Conservation (phyloP, 352 stramenopile species). For the Globisporangium nagaii region DNA sequence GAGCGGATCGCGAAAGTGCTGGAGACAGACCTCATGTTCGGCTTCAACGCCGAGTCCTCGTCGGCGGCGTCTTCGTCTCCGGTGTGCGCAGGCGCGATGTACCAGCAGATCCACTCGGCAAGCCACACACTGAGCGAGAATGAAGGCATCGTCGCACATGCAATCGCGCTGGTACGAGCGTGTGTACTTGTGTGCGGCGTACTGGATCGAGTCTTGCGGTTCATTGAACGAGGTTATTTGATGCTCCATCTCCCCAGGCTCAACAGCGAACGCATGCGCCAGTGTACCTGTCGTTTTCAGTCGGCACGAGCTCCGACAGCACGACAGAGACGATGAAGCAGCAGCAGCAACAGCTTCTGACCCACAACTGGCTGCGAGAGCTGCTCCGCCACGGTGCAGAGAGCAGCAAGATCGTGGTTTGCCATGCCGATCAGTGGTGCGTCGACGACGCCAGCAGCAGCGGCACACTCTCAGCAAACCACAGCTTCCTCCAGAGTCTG, state of each 20-base stretch:
- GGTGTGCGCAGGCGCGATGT: constrained; percentile 47
- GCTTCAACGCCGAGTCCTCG: constrained; percentile 19
- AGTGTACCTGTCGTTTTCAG: constrained; percentile 66
- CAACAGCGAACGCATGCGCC: constrained; percentile 48
- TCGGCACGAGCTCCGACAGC: background rate
- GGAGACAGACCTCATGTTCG: constrained; percentile 69
- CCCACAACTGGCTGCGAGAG: constrained; percentile 30
- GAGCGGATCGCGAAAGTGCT: constrained; percentile 48
- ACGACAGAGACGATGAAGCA: background rate
- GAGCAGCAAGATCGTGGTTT: constrained; percentile 52
- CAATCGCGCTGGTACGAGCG: constrained; percentile 26
- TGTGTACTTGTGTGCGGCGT: background rate
- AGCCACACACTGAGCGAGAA: constrained; percentile 9
- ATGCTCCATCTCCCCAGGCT: constrained; percentile 17
- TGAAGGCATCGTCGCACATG: constrained; percentile 26
- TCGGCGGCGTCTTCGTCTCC: constrained; percentile 2
- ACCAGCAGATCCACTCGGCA: constrained; percentile 51
- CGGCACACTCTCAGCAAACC: background rate
- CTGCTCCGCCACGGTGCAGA: constrained; percentile 31
- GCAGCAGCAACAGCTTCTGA: constrained; percentile 1
- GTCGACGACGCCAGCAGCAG: constrained; percentile 7
- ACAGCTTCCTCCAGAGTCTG: constrained; percentile 36
- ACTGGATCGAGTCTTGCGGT: too few species aligned
- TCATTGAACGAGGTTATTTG: too few species aligned
- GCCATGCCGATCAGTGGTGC: constrained; percentile 66